These are phyloP conservation scores for Colletotrichum falcatum DNA, from an alignment of 2,329 filamentous ascomycete species.

Conservation along the genomic window DNA sequence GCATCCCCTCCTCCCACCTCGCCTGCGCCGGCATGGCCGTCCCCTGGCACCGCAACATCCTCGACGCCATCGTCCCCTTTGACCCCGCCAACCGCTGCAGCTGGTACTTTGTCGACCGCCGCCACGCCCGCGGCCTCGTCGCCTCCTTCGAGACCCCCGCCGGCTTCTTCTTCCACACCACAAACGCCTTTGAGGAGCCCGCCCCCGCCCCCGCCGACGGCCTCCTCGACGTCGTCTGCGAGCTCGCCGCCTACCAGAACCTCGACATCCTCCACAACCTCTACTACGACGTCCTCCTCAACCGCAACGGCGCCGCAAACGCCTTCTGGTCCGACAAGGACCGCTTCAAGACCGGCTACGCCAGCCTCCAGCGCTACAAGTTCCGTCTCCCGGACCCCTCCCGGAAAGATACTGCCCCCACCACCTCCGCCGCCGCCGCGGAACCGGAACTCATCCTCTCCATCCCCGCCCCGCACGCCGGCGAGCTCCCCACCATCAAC, in stretches of 20 bases:
- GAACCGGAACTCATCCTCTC: slow-evolving; percentile 28
- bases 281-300: slow-evolving; percentile 76
- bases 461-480: slow-evolving; percentile 65
- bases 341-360: slow-evolving; percentile 51
- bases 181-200: slow-evolving; percentile 80
- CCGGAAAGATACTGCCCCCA: background rate
- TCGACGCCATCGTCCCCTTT: slow-evolving; percentile 76
- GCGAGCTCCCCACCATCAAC: slow-evolving; percentile 77
- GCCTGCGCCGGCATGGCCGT: slow-evolving; percentile 69
- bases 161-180: slow-evolving; percentile 83
- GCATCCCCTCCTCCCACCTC: slow-evolving; percentile 76
- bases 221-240: slow-evolving; percentile 69
- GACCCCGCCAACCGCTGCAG: slow-evolving; percentile 65
- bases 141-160: slow-evolving; percentile 75
- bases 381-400: slow-evolving; percentile 51
- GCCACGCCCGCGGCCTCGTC: slow-evolving; percentile 71
- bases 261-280: slow-evolving; percentile 73
- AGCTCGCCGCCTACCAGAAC: slow-evolving; percentile 73
- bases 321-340: slow-evolving; percentile 58
- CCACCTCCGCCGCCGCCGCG: no score
- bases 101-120: slow-evolving; percentile 83
- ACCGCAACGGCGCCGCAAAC: slow-evolving; percentile 59
- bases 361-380: slow-evolving; percentile 58
- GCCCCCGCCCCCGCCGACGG: slow-evolving; percentile 45
- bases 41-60: slow-evolving; percentile 73